Percentiles rank a stretch among this genome's conserved stretches.
Evolutionary conservation across 169 alveolate species (phyloP).

Genomic region (Plasmodium vivax): DNA sequence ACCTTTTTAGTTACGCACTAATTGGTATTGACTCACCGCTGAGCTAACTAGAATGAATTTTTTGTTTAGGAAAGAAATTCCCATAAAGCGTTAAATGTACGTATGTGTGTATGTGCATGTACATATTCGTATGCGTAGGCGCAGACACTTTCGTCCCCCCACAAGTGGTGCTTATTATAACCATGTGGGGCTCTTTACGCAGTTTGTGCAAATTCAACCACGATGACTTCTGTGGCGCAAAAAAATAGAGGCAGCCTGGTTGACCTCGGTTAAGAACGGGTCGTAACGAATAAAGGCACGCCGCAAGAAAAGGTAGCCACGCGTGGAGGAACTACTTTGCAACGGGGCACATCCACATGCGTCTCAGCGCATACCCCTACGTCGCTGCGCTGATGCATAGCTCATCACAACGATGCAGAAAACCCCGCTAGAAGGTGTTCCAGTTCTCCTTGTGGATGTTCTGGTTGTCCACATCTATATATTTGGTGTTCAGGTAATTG

Average conservation of each 20-base stretch:
- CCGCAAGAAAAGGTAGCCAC: background rate
- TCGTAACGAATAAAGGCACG: background rate
- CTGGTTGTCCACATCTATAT: conserved; percentile 65
- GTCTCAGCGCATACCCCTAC: background rate
- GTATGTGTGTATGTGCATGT: background rate
- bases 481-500: conserved; percentile 65
- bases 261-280: background rate
- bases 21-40: background rate
- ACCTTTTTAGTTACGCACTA: background rate
- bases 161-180: background rate
- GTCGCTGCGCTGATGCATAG: background rate
- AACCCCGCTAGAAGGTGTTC: conserved; percentile 34
- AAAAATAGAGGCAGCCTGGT: background rate
- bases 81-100: background rate
- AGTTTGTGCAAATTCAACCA: background rate
- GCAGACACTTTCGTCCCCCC: background rate
- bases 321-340: background rate
- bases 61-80: background rate
- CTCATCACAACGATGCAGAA: background rate
- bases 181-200: background rate
- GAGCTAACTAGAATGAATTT: background rate
- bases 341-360: background rate
- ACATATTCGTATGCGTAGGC: background rate
- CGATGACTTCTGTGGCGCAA: background rate
- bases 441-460: conserved; percentile 73